Evolutionary conservation across 225 moss, liverwort and hornwort species (phyloP).

Genomic region (Rhytidiadelphus loreus): DNA sequence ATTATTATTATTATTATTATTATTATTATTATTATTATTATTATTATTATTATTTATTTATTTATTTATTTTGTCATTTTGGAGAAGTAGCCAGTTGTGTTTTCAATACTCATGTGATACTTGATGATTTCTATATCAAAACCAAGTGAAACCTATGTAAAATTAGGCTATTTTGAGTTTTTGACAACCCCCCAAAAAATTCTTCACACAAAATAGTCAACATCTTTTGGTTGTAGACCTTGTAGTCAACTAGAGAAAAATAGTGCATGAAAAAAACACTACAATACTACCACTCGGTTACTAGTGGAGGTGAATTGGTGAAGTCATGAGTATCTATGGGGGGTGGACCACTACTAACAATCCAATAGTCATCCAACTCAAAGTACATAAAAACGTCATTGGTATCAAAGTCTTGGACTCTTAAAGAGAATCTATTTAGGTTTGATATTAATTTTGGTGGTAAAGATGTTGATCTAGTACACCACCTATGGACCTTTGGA

Average conservation of each 20-base stretch:
- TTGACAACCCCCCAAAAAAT: too few relatives aligned
- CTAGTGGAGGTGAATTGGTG: too few relatives aligned
- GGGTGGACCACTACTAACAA: neutral
- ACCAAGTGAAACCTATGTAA: neutral
- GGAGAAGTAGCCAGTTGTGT: neutral
- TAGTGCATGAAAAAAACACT: accelerated
- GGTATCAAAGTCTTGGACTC: accelerated
- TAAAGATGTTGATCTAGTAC: neutral
- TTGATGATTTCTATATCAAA: neutral
- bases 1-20: too few relatives aligned
- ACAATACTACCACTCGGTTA: accelerated
- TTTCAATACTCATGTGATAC: neutral
- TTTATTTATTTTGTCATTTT: too few relatives aligned
- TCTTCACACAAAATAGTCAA: too few relatives aligned
- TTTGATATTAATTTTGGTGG: neutral
- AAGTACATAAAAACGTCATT: too few relatives aligned
- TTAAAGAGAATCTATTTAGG: too few relatives aligned
- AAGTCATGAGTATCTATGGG: too few relatives aligned
- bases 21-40: too few relatives aligned
- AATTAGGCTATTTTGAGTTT: neutral
- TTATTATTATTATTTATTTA: too few relatives aligned
- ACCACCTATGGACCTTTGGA: neutral
- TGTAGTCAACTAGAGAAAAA: neutral
- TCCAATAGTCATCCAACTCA: neutral
- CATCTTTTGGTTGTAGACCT: neutral